Conservation (phyloP, 2,329 filamentous ascomycete species). For the Nothophoma quercina region DNA sequence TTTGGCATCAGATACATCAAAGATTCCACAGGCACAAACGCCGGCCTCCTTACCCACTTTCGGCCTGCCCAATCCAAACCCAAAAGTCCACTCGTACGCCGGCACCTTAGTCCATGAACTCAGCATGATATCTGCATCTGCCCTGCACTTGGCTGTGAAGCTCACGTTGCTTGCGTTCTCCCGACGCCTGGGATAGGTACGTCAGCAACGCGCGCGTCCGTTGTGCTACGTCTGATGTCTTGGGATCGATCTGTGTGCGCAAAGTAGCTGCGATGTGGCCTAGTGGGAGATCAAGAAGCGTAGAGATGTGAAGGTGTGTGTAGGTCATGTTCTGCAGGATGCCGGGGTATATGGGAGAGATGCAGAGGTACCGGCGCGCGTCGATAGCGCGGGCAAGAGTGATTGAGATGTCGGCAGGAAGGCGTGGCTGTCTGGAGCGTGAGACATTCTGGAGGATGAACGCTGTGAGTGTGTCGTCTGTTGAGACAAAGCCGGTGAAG, state of each 20-base stretch:
- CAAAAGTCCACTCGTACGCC: slow-evolving; percentile 58
- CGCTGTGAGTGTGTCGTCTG: slow-evolving; percentile 62
- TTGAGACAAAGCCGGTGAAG: slow-evolving; percentile 55
- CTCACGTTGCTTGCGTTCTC: slow-evolving; percentile 47
- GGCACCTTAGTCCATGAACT: slow-evolving; percentile 63
- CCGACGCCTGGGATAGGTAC: slow-evolving; percentile 42
- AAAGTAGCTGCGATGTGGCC: slow-evolving; percentile 49
- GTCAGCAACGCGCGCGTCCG: slow-evolving; percentile 54
- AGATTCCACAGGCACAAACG: slow-evolving; percentile 56
- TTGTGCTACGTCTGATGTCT: slow-evolving; percentile 43
- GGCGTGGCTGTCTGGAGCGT: slow-evolving; percentile 51
- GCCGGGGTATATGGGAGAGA: slow-evolving; percentile 58
- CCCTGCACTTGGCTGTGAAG: slow-evolving; percentile 33
- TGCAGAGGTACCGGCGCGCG: slow-evolving; percentile 52
- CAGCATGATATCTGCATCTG: slow-evolving; percentile 56
- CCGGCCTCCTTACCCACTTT: slow-evolving; percentile 58
- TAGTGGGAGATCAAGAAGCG: slow-evolving; percentile 39
- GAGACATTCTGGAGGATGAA: slow-evolving; percentile 60
- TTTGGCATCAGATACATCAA: slow-evolving; percentile 56
- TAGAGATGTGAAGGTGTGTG: slow-evolving; percentile 41
- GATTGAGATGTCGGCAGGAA: slow-evolving; percentile 30
- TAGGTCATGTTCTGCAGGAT: slow-evolving; percentile 59
- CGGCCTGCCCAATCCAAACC: slow-evolving; percentile 55
- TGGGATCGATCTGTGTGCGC: slow-evolving; percentile 50
- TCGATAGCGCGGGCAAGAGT: slow-evolving; percentile 60